Percentiles rank a stretch among this genome's conserved stretches.
Conservation (phyloP, 768 basidiomycete genomes). For the Mycena alexandri region DNA sequence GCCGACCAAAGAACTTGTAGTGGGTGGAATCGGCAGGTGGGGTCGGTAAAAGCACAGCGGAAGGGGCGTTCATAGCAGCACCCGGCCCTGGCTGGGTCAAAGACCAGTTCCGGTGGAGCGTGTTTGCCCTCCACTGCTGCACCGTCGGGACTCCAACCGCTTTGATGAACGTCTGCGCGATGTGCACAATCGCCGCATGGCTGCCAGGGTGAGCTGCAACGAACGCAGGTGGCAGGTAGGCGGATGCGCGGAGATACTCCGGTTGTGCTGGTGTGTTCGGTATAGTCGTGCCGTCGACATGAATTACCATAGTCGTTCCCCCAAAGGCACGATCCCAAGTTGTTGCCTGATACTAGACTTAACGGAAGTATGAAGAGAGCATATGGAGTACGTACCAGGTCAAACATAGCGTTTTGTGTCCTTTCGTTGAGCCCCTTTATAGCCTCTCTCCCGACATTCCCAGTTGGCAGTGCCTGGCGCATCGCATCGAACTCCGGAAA, state of each 20-base stretch:
- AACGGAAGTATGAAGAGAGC: background rate
- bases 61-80: background rate
- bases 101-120: background rate
- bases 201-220: background rate
- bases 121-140: slow-evolving; percentile 1
- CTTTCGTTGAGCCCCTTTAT: background rate
- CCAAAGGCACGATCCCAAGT: slow-evolving; percentile 14
- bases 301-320: background rate
- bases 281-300: background rate
- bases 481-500: background rate
- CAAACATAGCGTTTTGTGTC: background rate
- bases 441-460: background rate
- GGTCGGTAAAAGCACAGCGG: background rate
- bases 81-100: slow-evolving; percentile 1
- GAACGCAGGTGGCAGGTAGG: slow-evolving; percentile 5
- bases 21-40: background rate
- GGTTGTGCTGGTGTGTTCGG: background rate
- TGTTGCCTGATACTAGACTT: slow-evolving; percentile 5
- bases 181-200: background rate
- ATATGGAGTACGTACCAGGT: slow-evolving; percentile 3
- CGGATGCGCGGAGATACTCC: background rate
- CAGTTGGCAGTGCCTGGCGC: background rate
- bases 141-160: slow-evolving; percentile 8
- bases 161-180: slow-evolving; percentile 15
- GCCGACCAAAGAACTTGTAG: slow-evolving; percentile 12